Conservation (phyloP, 2,329 filamentous ascomycete species). For the Tolypocladium endophyticum region DNA sequence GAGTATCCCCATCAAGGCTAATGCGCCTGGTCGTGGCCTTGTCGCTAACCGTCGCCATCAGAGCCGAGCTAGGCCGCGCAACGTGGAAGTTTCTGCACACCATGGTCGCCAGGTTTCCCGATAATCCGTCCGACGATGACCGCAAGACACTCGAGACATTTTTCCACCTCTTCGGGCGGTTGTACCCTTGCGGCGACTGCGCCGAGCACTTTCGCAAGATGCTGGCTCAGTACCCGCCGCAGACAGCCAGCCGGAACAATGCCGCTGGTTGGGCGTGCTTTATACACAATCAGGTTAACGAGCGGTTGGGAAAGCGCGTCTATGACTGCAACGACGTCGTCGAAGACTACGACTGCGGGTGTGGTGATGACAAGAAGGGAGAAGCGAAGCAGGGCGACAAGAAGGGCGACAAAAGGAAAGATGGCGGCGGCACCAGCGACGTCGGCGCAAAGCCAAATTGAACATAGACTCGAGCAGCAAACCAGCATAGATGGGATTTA, state of each 20-base stretch:
- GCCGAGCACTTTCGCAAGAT: slow-evolving; percentile 56
- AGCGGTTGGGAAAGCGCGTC: slow-evolving; percentile 46
- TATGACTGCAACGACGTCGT: slow-evolving; percentile 60
- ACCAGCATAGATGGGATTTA: background rate
- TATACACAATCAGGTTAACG: slow-evolving; percentile 58
- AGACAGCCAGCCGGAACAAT: slow-evolving; percentile 51
- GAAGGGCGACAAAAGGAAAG: slow-evolving; percentile 1
- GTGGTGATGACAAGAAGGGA: slow-evolving; percentile 46
- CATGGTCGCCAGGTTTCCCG: slow-evolving; percentile 60
- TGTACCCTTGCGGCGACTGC: slow-evolving; percentile 63
- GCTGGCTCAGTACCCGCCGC: slow-evolving; percentile 51
- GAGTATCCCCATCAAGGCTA: slow-evolving; percentile 12
- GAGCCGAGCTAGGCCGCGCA: slow-evolving; percentile 55
- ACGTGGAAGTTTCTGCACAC: slow-evolving; percentile 64
- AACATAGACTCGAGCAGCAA: background rate
- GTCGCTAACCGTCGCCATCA: slow-evolving; percentile 12
- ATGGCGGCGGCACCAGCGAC: background rate
- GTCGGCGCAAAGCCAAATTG: background rate
- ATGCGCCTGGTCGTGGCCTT: no score
- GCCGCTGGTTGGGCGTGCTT: slow-evolving; percentile 60
- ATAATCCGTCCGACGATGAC: slow-evolving; percentile 52
- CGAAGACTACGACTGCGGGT: slow-evolving; percentile 63
- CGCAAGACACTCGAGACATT: slow-evolving; percentile 52
- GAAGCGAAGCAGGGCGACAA: slow-evolving; percentile 15
- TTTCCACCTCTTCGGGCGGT: slow-evolving; percentile 54